Base-by-base conservation (phyloP, 768 basidiomycete genomes). In the Trametes maxima region DNA sequence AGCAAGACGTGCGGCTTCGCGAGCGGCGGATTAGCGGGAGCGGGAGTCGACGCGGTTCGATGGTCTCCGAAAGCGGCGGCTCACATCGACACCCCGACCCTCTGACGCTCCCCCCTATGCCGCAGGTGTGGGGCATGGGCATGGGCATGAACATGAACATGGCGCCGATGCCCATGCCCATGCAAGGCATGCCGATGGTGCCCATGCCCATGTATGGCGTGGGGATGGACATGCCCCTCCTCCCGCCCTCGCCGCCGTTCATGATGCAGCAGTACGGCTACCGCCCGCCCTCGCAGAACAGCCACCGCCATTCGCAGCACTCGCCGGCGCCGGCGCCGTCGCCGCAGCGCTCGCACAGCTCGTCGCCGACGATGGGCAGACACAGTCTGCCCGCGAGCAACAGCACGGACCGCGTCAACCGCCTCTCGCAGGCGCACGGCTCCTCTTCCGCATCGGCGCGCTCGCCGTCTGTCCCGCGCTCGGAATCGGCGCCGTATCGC, bases 181-280 rank as follows among this genome's bases (percentile, higher is more conserved):
- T 61, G 69, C 76, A 47, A 75, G 77, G 58, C 19, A 74, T 83
- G 72, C 85, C 87, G 62, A 75, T 85, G 73, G 86, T 68, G 65
- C 51, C 72, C 35, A 61, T 73, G 48, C 70, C 75, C 54, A 60
- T 61, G 69, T 76, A 47, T 75, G 77, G 58, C 19, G 74, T 83
- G 72, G 85, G 87, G 62, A 75, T 85, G 73, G 86, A 89, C 64
- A 83, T 84, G 81, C 87, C 89, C 7, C 75, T 91, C 11, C 78
- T 91, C 33, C 89, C 89, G 11, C 89, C 89, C 5, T 79, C 85
- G 1, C 82, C 89, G 22, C 88, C 89, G 13, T 91, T 90, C 73
- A 89, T 90, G 86, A 80, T 88, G 76, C 83, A 84, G 56, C 80
- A 84, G 59, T 84, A 70, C 33, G 75, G 77, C 16, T 50, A 79